Conservation (phyloP, 176 grass and related monocot genomes). For the Aegilops speltoides region DNA sequence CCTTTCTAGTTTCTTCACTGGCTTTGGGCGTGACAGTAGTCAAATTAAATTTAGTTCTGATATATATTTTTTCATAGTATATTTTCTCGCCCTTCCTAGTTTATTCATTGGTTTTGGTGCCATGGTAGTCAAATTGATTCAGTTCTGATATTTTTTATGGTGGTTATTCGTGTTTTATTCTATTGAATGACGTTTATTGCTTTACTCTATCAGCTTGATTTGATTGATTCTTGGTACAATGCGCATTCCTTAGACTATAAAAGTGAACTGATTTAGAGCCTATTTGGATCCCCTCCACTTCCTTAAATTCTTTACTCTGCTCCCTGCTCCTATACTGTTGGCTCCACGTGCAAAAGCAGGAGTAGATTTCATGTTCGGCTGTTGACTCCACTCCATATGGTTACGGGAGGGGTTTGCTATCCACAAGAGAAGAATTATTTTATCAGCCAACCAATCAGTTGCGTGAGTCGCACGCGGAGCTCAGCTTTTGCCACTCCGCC, state of each 20-base stretch:
- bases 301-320: too few relatives aligned
- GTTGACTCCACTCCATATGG: too few relatives aligned
- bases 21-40: background rate
- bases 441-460: too few relatives aligned
- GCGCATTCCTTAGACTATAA: background rate
- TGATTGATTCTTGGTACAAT: slow-evolving; percentile 10
- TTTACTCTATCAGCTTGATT: background rate
- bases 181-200: background rate
- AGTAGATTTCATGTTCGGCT: too few relatives aligned
- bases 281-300: too few relatives aligned
- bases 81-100: background rate
- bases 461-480: too few relatives aligned
- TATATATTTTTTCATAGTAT: background rate
- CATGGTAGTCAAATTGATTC: background rate
- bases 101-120: background rate
- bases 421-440: too few relatives aligned
- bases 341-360: too few relatives aligned
- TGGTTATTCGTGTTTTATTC: background rate
- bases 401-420: too few relatives aligned
- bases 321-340: too few relatives aligned
- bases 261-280: background rate
- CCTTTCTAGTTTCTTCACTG: background rate
- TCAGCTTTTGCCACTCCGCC: too few relatives aligned
- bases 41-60: background rate
- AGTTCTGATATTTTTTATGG: background rate